These are phyloP conservation scores for Thamnidium elegans DNA, from an alignment of 192 early-diverging fungal species.

Conservation along the genomic window DNA sequence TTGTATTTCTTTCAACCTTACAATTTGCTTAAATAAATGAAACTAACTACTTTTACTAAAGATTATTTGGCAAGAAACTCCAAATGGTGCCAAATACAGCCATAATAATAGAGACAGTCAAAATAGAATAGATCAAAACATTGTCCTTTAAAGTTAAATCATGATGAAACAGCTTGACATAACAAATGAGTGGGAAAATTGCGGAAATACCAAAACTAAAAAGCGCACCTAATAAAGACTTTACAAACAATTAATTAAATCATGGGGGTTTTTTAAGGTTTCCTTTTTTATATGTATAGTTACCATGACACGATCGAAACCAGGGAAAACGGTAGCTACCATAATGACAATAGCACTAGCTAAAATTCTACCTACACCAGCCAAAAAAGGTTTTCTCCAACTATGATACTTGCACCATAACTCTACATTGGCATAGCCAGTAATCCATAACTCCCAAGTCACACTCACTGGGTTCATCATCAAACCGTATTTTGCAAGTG, in stretches of 20 bases:
- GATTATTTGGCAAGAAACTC: constrained; percentile 23
- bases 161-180: constrained; percentile 24
- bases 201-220: constrained; percentile 37
- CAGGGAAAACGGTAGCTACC: constrained; percentile 57
- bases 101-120: constrained; percentile 16
- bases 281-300: constrained; percentile 27
- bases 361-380: constrained; percentile 31
- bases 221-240: constrained; percentile 33
- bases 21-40: no score
- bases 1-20: not conserved
- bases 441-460: constrained; percentile 37
- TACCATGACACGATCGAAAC: constrained; percentile 67
- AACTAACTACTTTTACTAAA: no score
- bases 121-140: constrained; percentile 13
- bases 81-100: constrained; percentile 28
- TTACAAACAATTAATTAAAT: constrained; percentile 2
- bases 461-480: constrained; percentile 60
- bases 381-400: constrained; percentile 27
- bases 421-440: constrained; percentile 18
- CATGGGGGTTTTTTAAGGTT: not conserved
- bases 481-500: constrained; percentile 69
- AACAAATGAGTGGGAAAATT: constrained; percentile 38
- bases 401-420: constrained; percentile 24
- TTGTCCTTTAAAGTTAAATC: constrained; percentile 11
- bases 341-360: constrained; percentile 39